Evolutionary conservation across 176 grass and related monocot species (phyloP).

Genomic region (Hsuehochloa calcarea): DNA sequence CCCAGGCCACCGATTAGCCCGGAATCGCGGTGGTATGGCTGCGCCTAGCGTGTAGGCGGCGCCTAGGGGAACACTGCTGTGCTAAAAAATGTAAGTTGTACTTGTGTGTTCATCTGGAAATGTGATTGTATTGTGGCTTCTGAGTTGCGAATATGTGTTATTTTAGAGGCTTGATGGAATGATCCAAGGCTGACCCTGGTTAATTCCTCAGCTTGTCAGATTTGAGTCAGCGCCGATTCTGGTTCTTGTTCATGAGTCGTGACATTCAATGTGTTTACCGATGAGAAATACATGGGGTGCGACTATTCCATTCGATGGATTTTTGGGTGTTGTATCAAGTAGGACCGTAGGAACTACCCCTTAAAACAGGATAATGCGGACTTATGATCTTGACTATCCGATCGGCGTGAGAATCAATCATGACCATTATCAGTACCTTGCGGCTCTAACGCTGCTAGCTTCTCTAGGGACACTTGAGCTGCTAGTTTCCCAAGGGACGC

Average conservation of each 20-base stretch:
- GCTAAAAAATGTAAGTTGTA: background rate
- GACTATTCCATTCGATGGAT: background rate
- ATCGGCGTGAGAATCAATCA: background rate
- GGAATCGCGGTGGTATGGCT: no score
- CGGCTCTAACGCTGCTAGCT: background rate
- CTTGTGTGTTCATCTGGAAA: background rate
- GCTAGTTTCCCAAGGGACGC: background rate
- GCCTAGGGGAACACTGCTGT: background rate
- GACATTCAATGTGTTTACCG: background rate
- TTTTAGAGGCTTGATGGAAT: background rate
- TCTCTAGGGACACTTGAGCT: background rate
- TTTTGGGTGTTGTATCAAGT: background rate
- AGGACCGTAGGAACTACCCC: background rate
- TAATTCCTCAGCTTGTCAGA: background rate
- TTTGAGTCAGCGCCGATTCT: background rate
- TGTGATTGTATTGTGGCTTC: background rate
- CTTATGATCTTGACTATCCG: background rate
- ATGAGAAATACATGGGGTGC: background rate
- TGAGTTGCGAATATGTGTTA: background rate
- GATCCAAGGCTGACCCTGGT: background rate
- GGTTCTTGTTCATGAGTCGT: background rate
- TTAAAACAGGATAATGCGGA: background rate
- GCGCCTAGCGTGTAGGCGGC: no score
- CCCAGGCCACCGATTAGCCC: no score
- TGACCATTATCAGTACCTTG: background rate